Base-by-base conservation (phyloP, 129 eudicot genomes). In the Saposhnikovia divaricata region DNA sequence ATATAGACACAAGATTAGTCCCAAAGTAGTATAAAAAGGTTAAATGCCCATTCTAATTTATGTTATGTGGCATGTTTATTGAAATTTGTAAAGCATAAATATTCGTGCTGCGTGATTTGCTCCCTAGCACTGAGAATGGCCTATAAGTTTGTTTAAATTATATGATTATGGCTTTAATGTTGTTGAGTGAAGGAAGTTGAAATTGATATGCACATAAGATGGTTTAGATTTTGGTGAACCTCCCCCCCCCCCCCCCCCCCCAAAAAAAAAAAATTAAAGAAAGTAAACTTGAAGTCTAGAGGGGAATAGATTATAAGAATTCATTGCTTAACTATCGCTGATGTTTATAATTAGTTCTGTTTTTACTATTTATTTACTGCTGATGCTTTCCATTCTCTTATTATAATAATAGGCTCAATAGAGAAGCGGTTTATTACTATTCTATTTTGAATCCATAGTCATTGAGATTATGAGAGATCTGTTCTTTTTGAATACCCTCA, bases 21-120 rank as follows among this genome's bases (percentile, higher is more conserved):
- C 63, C 25, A 8, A 21, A 1, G 8, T 55, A 55, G 12, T 55
- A 55, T 6, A 6, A 80, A 80, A 84, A 86, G 88, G 6, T 23
- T 59, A 12, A 25, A 6, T 66, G 16, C 8, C 72, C 72, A 25
- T 66, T 7, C 21, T 66, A 66, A 40, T 18, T 66, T 9, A 21
- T 31, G 19, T 25, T 13, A 12, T 28, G 9, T 31, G 27, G 71
- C 16, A 63, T 25, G 11, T 10, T 63, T 0, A 21, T 55, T 21
- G 3, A 55, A 14, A 55, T 55, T 90, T 55, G 63, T 55, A 21
- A 57, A 57, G 66, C 13, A 57, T 57, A 23, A 2, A 23, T 8
- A 57, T 7, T 13, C 0, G 66, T 57, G 66, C 66, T 19, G 2
- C 11, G 11, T n/a, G 69, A 61, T 59, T 23, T 61, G 25, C 15